A percentile compares a stretch with the other conserved stretches of the same genome.
phyloP scores from a whole-genome alignment of 2,329 filamentous ascomycete genomes.

The Tolypocladium endophyticum region DNA sequence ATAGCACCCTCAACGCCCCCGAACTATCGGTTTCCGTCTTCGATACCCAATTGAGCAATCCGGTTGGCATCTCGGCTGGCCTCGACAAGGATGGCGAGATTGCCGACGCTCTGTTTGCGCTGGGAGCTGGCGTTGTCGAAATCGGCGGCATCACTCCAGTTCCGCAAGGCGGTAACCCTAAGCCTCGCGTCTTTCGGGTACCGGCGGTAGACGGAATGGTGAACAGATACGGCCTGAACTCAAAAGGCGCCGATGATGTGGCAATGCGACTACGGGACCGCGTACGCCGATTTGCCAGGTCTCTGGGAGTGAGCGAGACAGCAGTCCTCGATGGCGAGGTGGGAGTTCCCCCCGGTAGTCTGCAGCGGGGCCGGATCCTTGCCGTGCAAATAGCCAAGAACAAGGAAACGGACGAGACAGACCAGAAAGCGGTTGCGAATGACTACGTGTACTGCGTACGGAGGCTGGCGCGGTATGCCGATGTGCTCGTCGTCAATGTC shows the following conservation, averaged over 20 bases:
- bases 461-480: slow-evolving; percentile 74
- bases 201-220: slow-evolving; percentile 78
- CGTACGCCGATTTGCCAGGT: slow-evolving; percentile 65
- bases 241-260: slow-evolving; percentile 77
- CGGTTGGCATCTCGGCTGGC: slow-evolving; percentile 88
- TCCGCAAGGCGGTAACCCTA: slow-evolving; percentile 82
- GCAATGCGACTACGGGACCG: slow-evolving; percentile 69
- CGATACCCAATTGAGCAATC: slow-evolving; percentile 67
- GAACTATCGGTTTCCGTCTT: slow-evolving; percentile 49
- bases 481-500: slow-evolving; percentile 96
- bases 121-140: slow-evolving; percentile 82
- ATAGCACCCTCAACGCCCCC: slow-evolving; percentile 23
- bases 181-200: slow-evolving; percentile 79
- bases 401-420: slow-evolving; percentile 76
- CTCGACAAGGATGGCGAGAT: slow-evolving; percentile 92
- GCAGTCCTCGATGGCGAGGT: slow-evolving; percentile 68
- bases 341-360: slow-evolving; percentile 70
- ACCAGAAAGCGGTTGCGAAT: slow-evolving; percentile 70
- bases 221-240: slow-evolving; percentile 94
- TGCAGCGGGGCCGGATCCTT: slow-evolving; percentile 64
- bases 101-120: slow-evolving; percentile 69
- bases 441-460: slow-evolving; percentile 86
- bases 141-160: slow-evolving; percentile 81
- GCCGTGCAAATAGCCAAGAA: slow-evolving; percentile 96
- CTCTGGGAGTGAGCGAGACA: slow-evolving; percentile 58